Base-by-base conservation (phyloP, 2,329 filamentous ascomycete genomes). In the Cryphonectria naterciae region DNA sequence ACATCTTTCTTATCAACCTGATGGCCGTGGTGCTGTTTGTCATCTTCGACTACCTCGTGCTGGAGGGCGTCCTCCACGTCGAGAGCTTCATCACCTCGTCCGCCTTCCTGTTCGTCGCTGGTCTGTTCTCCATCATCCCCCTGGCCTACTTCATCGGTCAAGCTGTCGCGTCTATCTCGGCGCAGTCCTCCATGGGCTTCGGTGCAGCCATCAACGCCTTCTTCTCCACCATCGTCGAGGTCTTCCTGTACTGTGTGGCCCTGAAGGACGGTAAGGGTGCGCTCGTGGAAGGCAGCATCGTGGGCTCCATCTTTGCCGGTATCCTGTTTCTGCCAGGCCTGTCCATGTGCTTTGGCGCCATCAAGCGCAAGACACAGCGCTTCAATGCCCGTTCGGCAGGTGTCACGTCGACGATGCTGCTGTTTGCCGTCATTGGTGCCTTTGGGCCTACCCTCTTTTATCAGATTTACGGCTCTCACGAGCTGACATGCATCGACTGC, bases 111-210 rank as follows among this genome's bases (percentile, higher is more conserved):
- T 99, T 99, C 80, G 86, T 91, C 0, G 88, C 95, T 4, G 93
- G 92, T 4, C 82, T 99, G 19, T 85, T 97, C 71, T 98, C 96
- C 61, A 97, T 99, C 79, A 98, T 99, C 65, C 96, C 96, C 3
- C 83, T 99, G 68, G 96, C 96, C 19, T 99, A 99, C 82, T 99
- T 99, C 80, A 99, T 99, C 75, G 96, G 96, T 1, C 96, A 99
- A 82, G 96, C 96, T 52, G 96, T 99, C 62, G 96, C 96, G 2
- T 99, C 96, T 67, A 99, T 99, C 76, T 99, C 96, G 13, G 96
- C 96, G 1, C 96, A 99, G 80, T 98, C 95, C 1, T 98, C 95
- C 6, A 99, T 99, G 96, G 96, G 96, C 37, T 86, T 99, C 11
- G 96, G 96, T 78, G 96, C 96, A 39, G 97, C 95, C 43, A 93